These are phyloP conservation scores for Euphorbia tirucalli DNA, from an alignment of 345 rosid genomes.

Conservation along the genomic window DNA sequence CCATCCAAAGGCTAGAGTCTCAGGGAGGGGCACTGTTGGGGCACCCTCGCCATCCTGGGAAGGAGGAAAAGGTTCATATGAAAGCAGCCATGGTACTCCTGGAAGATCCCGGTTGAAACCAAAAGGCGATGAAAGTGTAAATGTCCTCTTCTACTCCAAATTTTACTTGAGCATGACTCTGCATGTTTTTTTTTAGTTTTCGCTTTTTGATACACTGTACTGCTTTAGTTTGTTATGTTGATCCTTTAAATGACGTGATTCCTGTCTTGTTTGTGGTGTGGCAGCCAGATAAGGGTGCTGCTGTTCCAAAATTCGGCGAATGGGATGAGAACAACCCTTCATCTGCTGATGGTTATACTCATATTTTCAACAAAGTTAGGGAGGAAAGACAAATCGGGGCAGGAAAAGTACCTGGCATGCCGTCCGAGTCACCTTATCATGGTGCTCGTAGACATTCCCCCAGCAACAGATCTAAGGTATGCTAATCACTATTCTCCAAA, in stretches of 20 bases:
- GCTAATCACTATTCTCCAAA: slow-evolving; percentile 10
- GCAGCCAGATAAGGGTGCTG: slow-evolving; percentile 69
- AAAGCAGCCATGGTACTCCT: slow-evolving; percentile 58
- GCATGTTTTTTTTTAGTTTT: no score
- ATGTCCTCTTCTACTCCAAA: slow-evolving; percentile 9
- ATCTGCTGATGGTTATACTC: slow-evolving; percentile 82
- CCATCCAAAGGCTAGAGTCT: slow-evolving; percentile 44
- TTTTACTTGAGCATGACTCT: no score
- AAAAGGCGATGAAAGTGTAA: slow-evolving; percentile 75
- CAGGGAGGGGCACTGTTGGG: slow-evolving; percentile 38
- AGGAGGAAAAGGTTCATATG: slow-evolving; percentile 53
- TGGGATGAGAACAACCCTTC: slow-evolving; percentile 89
- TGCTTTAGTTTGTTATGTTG: neutral
- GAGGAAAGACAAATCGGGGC: slow-evolving; percentile 59
- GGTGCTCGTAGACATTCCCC: slow-evolving; percentile 21
- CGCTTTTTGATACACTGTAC: neutral
- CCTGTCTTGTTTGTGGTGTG: slow-evolving; percentile 13
- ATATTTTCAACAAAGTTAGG: slow-evolving; percentile 78
- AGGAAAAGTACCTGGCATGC: slow-evolving; percentile 45
- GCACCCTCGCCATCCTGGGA: slow-evolving; percentile 56
- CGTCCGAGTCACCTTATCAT: slow-evolving; percentile 38
- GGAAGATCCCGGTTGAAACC: slow-evolving; percentile 54
- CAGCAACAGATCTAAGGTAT: slow-evolving; percentile 43
- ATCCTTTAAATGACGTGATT: slow-evolving; percentile 1
- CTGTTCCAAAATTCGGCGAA: slow-evolving; percentile 86